Evolutionary conservation across 1,284 basidiomycete genomes (phyloP).

Genomic region (Boletus semigastroideus): DNA sequence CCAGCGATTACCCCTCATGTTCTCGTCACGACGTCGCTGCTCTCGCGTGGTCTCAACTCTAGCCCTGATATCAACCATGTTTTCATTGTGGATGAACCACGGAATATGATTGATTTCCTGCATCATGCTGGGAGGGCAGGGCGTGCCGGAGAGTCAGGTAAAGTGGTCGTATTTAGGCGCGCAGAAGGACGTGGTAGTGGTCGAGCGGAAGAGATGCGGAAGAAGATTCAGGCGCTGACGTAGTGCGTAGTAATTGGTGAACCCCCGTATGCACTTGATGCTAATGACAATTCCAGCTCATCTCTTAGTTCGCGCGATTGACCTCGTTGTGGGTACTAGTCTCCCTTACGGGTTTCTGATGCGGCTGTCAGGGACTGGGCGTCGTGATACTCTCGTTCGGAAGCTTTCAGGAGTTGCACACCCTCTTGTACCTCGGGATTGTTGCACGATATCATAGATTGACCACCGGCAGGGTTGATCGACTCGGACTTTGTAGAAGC

Average conservation of each 20-base stretch:
- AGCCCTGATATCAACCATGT: slow-evolving; percentile 72
- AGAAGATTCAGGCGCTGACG: slow-evolving; percentile 44
- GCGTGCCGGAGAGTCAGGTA: slow-evolving; percentile 63
- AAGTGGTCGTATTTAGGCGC: slow-evolving; percentile 72
- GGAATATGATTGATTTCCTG: slow-evolving; percentile 86
- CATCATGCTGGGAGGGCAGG: slow-evolving; percentile 86
- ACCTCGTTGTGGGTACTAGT: no score
- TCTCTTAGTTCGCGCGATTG: no score
- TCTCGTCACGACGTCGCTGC: slow-evolving; percentile 84
- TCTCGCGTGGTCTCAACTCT: slow-evolving; percentile 91
- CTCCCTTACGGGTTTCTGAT: no score
- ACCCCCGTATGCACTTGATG: no score
- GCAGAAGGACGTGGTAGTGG: slow-evolving; percentile 54
- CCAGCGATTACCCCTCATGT: slow-evolving; percentile 53
- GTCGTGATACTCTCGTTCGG: no score
- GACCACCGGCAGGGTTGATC: no score
- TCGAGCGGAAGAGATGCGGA: slow-evolving; percentile 48
- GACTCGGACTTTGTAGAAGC: no score
- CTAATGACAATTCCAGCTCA: no score
- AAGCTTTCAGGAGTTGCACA: no score
- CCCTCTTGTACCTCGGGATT: no score
- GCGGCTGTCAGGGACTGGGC: no score
- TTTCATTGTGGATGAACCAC: slow-evolving; percentile 81
- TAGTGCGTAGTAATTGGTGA: slow-evolving; percentile 1
- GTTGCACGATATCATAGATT: no score